Conservation (phyloP, 768 basidiomycete species). For the Suillus occidentalis region DNA sequence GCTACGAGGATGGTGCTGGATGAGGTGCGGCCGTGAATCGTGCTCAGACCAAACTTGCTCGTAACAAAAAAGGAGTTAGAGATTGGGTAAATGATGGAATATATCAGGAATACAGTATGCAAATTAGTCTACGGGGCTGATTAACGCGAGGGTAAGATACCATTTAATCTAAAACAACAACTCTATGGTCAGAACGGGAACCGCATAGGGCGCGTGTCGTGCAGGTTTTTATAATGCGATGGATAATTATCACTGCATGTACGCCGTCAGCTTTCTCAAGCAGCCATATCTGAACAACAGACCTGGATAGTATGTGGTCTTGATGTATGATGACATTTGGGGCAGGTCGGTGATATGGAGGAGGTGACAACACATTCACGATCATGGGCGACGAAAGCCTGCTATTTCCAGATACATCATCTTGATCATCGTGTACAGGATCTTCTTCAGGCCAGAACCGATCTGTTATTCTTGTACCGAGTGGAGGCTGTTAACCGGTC, state of each 20-base stretch:
- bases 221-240: slow-evolving; percentile 17
- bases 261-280: neutral
- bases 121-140: slow-evolving; percentile 5
- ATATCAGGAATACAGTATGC: neutral
- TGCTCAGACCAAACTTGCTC: neutral
- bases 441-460: slow-evolving; percentile 35
- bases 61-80: neutral
- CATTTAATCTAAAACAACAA: slow-evolving; percentile 1
- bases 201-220: slow-evolving; percentile 19
- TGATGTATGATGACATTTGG: slow-evolving; percentile 7
- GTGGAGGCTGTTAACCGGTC: slow-evolving; percentile 19
- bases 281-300: slow-evolving; percentile 1
- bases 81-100: neutral
- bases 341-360: slow-evolving; percentile 22
- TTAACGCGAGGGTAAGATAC: slow-evolving; percentile 6
- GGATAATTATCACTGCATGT: slow-evolving; percentile 19
- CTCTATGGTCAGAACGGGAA: slow-evolving; percentile 26
- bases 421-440: slow-evolving; percentile 7
- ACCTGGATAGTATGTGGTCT: slow-evolving; percentile 16
- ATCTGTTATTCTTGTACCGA: slow-evolving; percentile 31
- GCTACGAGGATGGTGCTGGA: slow-evolving; percentile 73
- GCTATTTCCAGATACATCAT: slow-evolving; percentile 17
- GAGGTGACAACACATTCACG: slow-evolving; percentile 24
- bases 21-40: slow-evolving; percentile 36
- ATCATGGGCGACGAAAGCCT: slow-evolving; percentile 15